Percentiles rank a stretch among this genome's conserved stretches.
Evolutionary conservation across 2,329 filamentous ascomycete species (phyloP).

Genomic region (Aureobasidium sp.): DNA sequence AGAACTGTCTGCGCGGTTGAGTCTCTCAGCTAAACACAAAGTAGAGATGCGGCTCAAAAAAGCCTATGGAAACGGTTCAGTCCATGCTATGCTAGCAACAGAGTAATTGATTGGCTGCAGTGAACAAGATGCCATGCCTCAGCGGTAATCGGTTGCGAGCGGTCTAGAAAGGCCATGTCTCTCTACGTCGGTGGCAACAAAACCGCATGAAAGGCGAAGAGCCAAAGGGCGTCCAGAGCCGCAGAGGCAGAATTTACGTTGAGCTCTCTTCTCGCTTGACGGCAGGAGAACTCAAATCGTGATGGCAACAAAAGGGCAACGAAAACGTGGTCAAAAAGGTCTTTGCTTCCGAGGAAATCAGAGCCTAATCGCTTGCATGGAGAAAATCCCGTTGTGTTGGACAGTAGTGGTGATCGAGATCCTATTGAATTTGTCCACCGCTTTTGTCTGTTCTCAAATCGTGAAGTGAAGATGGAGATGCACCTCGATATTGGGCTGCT

Average conservation of each 20-base stretch:
- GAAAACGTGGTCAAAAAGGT: neutral
- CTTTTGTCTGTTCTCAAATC: neutral
- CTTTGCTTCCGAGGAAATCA: neutral
- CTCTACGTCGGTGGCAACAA: conserved; percentile 15
- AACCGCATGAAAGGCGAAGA: neutral
- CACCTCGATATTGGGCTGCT: too few relatives aligned
- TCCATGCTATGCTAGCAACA: neutral
- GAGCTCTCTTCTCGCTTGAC: neutral
- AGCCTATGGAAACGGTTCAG: neutral
- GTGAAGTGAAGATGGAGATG: neutral
- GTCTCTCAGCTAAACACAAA: neutral
- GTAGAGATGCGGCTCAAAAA: conserved; percentile 10
- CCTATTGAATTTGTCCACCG: neutral
- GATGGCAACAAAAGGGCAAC: neutral
- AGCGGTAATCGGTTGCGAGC: neutral
- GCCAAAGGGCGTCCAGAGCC: neutral
- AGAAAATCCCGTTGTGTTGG: neutral
- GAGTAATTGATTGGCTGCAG: neutral
- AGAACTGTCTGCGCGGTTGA: conserved; percentile 10
- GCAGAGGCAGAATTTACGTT: neutral
- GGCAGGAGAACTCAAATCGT: neutral
- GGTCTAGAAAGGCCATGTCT: neutral
- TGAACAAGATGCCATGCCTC: neutral
- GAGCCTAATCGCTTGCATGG: neutral
- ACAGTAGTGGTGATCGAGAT: neutral